Conservation (phyloP, 345 rosid species). For the Conringia planisiliqua region DNA sequence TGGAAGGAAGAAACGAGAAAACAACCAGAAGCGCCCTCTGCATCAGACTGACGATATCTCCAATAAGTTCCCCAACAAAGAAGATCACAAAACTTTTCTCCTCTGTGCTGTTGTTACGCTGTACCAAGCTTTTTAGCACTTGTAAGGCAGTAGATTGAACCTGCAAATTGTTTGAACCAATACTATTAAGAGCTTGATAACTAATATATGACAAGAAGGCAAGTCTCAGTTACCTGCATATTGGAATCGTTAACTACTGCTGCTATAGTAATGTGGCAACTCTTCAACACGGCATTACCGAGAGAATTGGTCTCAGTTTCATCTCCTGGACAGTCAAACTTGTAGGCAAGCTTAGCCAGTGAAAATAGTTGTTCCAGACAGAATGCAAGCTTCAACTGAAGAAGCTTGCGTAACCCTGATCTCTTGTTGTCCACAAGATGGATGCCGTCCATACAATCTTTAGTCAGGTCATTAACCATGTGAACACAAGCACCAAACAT, state of each 20-base stretch:
- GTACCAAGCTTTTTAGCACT: slow-evolving; percentile 68
- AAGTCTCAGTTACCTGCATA: slow-evolving; percentile 53
- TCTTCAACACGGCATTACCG: slow-evolving; percentile 42
- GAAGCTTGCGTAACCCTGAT: slow-evolving; percentile 52
- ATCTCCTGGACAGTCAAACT: slow-evolving; percentile 41
- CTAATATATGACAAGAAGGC: slow-evolving; percentile 8
- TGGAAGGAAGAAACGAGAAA: slow-evolving; percentile 13
- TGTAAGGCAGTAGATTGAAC: slow-evolving; percentile 86
- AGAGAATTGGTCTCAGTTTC: slow-evolving; percentile 30
- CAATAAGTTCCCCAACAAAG: slow-evolving; percentile 69
- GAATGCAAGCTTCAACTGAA: slow-evolving; percentile 83
- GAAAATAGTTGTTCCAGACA: slow-evolving; percentile 65
- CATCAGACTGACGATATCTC: slow-evolving; percentile 51
- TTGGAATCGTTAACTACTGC: slow-evolving; percentile 54
- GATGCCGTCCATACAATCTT: slow-evolving; percentile 63
- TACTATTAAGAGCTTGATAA: slow-evolving; percentile 10
- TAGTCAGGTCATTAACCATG: slow-evolving; percentile 48
- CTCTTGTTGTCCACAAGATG: slow-evolving; percentile 54
- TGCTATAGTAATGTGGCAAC: slow-evolving; percentile 44
- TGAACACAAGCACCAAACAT: slow-evolving; percentile 55
- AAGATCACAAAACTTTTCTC: slow-evolving; percentile 47
- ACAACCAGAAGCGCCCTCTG: slow-evolving; percentile 60
- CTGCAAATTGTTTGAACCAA: slow-evolving; percentile 36
- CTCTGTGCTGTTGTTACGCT: slow-evolving; percentile 49
- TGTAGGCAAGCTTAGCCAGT: slow-evolving; percentile 61